Evolutionary conservation across 2,329 filamentous ascomycete genomes (phyloP).

Genomic region (Arthroderma sp.): DNA sequence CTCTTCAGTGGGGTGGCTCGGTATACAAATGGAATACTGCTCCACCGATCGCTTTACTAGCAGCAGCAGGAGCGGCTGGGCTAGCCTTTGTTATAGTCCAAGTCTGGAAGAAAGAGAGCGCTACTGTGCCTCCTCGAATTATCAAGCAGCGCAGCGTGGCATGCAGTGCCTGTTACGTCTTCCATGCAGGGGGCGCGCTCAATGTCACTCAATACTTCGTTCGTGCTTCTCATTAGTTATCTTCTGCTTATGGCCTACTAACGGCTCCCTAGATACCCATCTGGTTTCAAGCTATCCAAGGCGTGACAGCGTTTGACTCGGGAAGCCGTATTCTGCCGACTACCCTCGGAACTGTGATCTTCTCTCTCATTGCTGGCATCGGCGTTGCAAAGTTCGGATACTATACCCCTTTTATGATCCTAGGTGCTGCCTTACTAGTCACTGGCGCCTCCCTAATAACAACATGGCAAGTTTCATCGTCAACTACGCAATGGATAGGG

Average conservation of each 20-base stretch:
- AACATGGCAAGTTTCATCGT: constrained; percentile 24
- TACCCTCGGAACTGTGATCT: constrained; percentile 23
- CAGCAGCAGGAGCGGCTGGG: constrained; percentile 13
- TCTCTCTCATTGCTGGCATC: constrained; percentile 23
- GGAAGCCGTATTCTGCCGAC: constrained; percentile 25
- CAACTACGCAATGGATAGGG: constrained; percentile 28
- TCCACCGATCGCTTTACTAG: constrained; percentile 16
- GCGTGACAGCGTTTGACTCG: constrained; percentile 27
- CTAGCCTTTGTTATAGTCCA: constrained; percentile 12
- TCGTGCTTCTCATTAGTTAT: not conserved
- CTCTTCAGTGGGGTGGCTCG: constrained; percentile 20
- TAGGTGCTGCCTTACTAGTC: constrained; percentile 22
- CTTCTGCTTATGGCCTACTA: not conserved
- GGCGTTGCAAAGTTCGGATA: constrained; percentile 26
- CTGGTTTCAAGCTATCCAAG: constrained; percentile 36
- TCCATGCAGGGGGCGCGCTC: constrained; percentile 7
- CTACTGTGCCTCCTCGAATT: constrained; percentile 23
- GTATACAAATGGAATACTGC: constrained; percentile 17
- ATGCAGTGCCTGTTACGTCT: constrained; percentile 3
- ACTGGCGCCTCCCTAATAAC: constrained; percentile 28
- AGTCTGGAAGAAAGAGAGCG: constrained; percentile 16
- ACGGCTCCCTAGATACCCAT: constrained; percentile 17
- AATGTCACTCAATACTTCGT: constrained; percentile 11
- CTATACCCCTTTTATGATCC: constrained; percentile 31
- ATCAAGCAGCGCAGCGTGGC: constrained; percentile 19